A percentile compares a stretch with the other conserved stretches of the same genome.
Conservation (phyloP, 2,329 filamentous ascomycete species). For the Ophiosphaerella herpotricha region DNA sequence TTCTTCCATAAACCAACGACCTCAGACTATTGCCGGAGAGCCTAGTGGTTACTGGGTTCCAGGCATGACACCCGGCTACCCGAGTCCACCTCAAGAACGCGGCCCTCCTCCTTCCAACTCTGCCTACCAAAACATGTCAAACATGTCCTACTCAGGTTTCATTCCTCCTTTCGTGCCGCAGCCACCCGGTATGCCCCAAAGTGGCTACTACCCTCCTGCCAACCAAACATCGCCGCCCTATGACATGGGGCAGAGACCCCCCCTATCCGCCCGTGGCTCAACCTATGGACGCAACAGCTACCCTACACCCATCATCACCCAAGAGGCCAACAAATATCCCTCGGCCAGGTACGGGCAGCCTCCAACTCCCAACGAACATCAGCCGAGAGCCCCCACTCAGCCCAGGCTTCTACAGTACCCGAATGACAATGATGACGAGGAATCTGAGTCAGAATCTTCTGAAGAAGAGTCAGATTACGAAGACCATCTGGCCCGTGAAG, state of each 20-base stretch:
- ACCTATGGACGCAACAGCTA: constrained; percentile 21
- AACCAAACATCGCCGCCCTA: constrained; percentile 27
- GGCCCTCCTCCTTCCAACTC: constrained; percentile 41
- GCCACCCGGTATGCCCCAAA: constrained; percentile 4
- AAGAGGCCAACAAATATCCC: constrained; percentile 23
- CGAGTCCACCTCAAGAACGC: constrained; percentile 28
- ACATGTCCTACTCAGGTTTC: constrained; percentile 4
- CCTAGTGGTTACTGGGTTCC: constrained; percentile 22
- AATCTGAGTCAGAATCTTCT: constrained; percentile 20
- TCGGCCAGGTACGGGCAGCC: constrained; percentile 35
- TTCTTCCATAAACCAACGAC: constrained; percentile 34
- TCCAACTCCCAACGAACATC: constrained; percentile 5
- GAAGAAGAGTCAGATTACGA: constrained; percentile 20
- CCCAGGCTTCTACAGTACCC: constrained; percentile 1
- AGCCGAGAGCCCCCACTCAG: neutral
- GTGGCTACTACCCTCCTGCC: constrained; percentile 17
- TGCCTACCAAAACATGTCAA: constrained; percentile 28
- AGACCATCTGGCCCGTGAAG: constrained; percentile 6
- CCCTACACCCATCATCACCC: constrained; percentile 27
- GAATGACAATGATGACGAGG: constrained; percentile 16
- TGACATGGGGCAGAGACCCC: constrained; percentile 25
- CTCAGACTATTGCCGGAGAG: constrained; percentile 40
- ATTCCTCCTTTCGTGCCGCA: constrained; percentile 13
- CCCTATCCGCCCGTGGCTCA: constrained; percentile 23
- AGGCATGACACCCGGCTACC: constrained; percentile 29